phyloP scores from a whole-genome alignment of 257 asterid genomes.

The Forsythia suspensa region DNA sequence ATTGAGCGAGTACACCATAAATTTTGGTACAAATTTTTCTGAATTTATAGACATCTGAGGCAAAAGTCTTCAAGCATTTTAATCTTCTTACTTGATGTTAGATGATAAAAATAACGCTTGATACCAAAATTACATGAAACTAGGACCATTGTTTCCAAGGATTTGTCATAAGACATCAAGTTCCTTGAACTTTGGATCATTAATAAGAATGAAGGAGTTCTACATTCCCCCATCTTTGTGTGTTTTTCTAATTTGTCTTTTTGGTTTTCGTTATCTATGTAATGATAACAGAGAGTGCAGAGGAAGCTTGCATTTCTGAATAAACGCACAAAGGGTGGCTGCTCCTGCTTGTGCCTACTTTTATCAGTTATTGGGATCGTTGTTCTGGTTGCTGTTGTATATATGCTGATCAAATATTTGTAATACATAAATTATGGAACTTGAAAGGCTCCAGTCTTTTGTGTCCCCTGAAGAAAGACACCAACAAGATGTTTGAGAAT shows the following conservation, averaged over 20 bases:
- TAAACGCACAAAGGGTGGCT: slow-evolving; percentile 78
- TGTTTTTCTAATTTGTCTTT: background rate
- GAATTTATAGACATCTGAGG: background rate
- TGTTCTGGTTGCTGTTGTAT: slow-evolving; percentile 52
- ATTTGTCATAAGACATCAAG: background rate
- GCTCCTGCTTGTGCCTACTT: slow-evolving; percentile 79
- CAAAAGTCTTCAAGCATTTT: slow-evolving; percentile 39
- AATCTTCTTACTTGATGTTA: background rate
- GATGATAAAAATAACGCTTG: background rate
- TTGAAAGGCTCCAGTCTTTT: slow-evolving; percentile 6
- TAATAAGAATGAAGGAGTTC: background rate
- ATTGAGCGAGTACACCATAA: background rate
- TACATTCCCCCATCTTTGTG: background rate
- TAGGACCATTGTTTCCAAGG: background rate
- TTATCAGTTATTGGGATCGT: slow-evolving; percentile 66
- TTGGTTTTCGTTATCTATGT: background rate
- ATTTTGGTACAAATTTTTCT: slow-evolving; percentile 34
- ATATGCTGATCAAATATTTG: slow-evolving; percentile 67
- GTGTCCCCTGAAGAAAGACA: background rate
- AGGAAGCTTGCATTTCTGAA: slow-evolving; percentile 74
- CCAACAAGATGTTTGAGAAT: too few relatives aligned
- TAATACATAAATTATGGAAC: slow-evolving; percentile 28
- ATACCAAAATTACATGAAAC: too few relatives aligned
- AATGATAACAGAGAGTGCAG: slow-evolving; percentile 60
- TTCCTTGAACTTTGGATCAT: background rate